A percentile compares a stretch with the other conserved stretches of the same genome.
phyloP scores from a whole-genome alignment of 2,329 filamentous ascomycete species.

The Aspergillus japonicus region DNA sequence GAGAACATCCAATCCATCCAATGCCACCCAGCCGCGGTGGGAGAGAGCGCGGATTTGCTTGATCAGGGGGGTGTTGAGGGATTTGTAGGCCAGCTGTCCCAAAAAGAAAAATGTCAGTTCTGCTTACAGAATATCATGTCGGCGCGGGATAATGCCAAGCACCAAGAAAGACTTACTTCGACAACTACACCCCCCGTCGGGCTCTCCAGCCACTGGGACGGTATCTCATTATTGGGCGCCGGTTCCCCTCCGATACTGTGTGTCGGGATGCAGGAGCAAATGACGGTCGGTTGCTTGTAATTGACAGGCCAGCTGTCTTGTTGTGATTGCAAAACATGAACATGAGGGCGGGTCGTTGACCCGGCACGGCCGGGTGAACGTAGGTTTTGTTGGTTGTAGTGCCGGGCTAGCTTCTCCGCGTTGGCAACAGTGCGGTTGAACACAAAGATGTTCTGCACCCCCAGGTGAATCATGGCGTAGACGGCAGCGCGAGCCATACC shows the following conservation, averaged over 20 bases:
- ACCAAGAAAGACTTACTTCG: slow-evolving; percentile 33
- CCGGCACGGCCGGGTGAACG: slow-evolving; percentile 17
- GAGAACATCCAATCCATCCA: slow-evolving; percentile 41
- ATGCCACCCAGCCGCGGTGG: slow-evolving; percentile 40
- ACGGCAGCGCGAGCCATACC: slow-evolving; percentile 44
- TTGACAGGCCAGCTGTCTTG: slow-evolving; percentile 34
- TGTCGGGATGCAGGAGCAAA: slow-evolving; percentile 40
- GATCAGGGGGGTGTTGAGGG: slow-evolving; percentile 38
- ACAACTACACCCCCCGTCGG: slow-evolving; percentile 42
- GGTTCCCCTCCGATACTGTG: slow-evolving; percentile 38
- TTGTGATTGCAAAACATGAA: slow-evolving; percentile 31
- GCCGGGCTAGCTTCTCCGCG: slow-evolving; percentile 35
- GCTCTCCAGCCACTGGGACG: slow-evolving; percentile 39
- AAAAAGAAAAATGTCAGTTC: neutral
- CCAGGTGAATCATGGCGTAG: slow-evolving; percentile 41
- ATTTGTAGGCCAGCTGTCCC: slow-evolving; percentile 37
- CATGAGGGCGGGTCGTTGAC: slow-evolving; percentile 20
- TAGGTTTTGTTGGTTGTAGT: slow-evolving; percentile 37
- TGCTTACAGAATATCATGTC: too few species aligned
- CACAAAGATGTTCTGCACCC: slow-evolving; percentile 40
- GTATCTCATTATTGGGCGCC: slow-evolving; percentile 36
- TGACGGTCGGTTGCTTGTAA: slow-evolving; percentile 39
- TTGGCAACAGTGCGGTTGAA: slow-evolving; percentile 39
- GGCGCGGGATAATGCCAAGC: too few species aligned
- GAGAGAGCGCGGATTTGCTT: slow-evolving; percentile 38